Percentiles rank a stretch among this genome's conserved stretches.
phyloP scores from a whole-genome alignment of 2,329 filamentous ascomycete species.

The Orbilia blumenaviensis region DNA sequence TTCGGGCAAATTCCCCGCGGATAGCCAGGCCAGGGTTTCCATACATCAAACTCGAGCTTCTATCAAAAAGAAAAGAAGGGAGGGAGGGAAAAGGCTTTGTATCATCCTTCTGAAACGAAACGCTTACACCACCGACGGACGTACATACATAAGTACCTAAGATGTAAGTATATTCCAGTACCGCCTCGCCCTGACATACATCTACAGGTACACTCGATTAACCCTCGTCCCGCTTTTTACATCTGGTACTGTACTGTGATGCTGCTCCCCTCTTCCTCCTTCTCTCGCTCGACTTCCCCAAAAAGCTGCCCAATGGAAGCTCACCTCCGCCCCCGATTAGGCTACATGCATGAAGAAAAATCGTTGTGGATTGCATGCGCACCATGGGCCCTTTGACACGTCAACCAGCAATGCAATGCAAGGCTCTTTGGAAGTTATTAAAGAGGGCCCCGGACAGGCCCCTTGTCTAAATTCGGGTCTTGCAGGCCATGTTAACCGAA shows the following conservation, averaged over 20 bases:
- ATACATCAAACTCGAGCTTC: background rate
- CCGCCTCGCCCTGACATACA: slow-evolving; percentile 20
- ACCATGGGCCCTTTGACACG: slow-evolving; percentile 45
- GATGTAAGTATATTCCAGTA: slow-evolving; percentile 8
- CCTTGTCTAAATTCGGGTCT: slow-evolving; percentile 27
- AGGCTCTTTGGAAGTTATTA: slow-evolving; percentile 12
- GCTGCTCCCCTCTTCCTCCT: background rate
- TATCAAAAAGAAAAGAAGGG: slow-evolving; percentile 4
- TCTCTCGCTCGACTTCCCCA: background rate
- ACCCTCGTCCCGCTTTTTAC: slow-evolving; percentile 13
- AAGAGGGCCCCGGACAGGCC: background rate
- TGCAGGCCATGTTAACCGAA: slow-evolving; percentile 31
- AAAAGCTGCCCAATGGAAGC: slow-evolving; percentile 10
- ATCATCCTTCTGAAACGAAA: slow-evolving; percentile 53
- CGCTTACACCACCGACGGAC: slow-evolving; percentile 17
- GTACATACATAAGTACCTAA: slow-evolving; percentile 1
- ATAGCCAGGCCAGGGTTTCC: slow-evolving; percentile 40
- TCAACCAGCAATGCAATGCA: slow-evolving; percentile 51
- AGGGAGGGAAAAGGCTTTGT: slow-evolving; percentile 32
- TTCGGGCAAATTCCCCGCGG: slow-evolving; percentile 54
- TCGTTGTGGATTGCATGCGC: slow-evolving; percentile 52
- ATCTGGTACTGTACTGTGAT: background rate
- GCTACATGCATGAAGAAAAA: slow-evolving; percentile 40
- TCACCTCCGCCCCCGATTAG: slow-evolving; percentile 36
- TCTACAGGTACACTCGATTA: slow-evolving; percentile 21